Evolutionary conservation across 2,329 filamentous ascomycete species (phyloP), one percentile per base, ranked within the genome.

Genomic region (Xylariaceae sp.): DNA sequence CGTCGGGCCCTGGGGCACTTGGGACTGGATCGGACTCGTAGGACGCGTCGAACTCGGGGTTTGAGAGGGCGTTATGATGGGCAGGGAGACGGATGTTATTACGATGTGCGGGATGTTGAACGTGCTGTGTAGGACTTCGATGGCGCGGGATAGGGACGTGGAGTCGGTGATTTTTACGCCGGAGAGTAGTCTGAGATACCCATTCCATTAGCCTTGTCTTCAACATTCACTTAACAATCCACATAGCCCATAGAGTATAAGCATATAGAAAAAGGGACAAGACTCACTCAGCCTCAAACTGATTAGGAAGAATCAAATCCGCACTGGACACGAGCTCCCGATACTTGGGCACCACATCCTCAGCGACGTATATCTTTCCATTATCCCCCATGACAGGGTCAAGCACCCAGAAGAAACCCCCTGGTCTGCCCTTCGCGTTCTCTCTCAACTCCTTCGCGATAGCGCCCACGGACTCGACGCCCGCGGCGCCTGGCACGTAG

Each of bases 341-440:
- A 71, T 97, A 99, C 13, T 89, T 91, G 0, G 92, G 92, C 14
- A 97, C 89, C 3, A 96, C 90, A 58, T 96, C 90, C 62, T 93
- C 86, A 6, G 87, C 89, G 7, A 99, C 93, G 66, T 99, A 99
- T 12, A 99, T 78, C 60, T 82, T 84, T 45, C 91, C 94, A 64
- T 97, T 91, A 68, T 99, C 94, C 31, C 94, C 94, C 94, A 99
- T 99, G 44, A 99, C 94, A 0, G 95, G 94, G 69, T 99, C 94
- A 22, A 99, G 80, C 2, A 96, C 90, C 93, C 93, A 97, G 73
- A 97, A 97, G 75, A 97, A 96, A 42, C 80, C 84, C 0, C 90
- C 89, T 0, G 88, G 86, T 31, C 59, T 58, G 6, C 73, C 75
- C 34, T 74, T 75, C 2, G 82, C 78, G 62, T 84, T 87, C 48